Evolutionary conservation across 1,284 basidiomycete genomes (phyloP), one percentile per base, ranked within the genome.

Genomic region (Leucoagaricus sp.): DNA sequence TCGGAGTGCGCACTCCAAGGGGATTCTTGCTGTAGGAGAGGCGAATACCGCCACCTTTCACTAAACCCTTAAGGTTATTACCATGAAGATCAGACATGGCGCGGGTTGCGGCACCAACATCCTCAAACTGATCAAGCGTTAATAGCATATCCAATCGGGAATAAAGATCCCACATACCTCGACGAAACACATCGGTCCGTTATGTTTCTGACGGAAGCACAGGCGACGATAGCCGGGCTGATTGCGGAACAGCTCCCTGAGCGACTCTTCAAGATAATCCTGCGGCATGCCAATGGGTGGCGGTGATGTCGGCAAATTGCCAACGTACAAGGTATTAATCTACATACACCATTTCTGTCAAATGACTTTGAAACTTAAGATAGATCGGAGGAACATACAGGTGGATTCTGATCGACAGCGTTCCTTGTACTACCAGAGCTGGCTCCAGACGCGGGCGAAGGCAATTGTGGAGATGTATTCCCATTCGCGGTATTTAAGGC

Each of bases 101-200:
- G 69, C 85, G 87, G 3, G 92, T 87, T 2, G 96, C 96, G 65
- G 80, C 86, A 9, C 80, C 74, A 21, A 98, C 94, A 69, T 95
- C 94, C 61, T 96, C 93, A 64, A 98, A 98, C 89, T 96, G 58
- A 55, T 29, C 54, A 57, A 41, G 63, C 61, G 67, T 40, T 63
- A 58, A 29, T 21, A 29, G 7, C 9, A 49, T 9, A 46, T 52
- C 33, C n/a, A n/a, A 42, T 26, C 40, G 31, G 54, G 12, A 17
- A 25, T 36, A 33, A 58, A 41, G 49, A 44, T 52, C 19, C 45
- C 9, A 72, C 76, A 50, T 70, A 93, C 90, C 84, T 95, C 93
- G 48, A 95, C 93, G 71, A 98, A 97, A 72, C 95, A 98, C 96
- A 97, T 97, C 3, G 95, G 94, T 1, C 95, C 94, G 64, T 95